phyloP scores from a whole-genome alignment of 176 grass and related monocot genomes.

The Typha latifolia region DNA sequence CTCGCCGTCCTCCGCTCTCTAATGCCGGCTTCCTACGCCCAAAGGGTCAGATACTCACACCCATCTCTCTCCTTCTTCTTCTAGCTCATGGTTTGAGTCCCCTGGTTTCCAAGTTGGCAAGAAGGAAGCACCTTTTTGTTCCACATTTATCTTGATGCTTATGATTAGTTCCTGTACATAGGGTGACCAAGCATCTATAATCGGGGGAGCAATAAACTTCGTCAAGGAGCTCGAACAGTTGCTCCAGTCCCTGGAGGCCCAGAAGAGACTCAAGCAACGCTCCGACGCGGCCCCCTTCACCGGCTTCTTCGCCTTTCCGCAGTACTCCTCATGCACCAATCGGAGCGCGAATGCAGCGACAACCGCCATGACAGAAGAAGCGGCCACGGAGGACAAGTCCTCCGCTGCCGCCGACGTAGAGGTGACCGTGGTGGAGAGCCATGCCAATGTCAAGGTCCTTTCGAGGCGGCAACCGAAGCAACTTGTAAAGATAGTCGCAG shows the following conservation, averaged over 20 bases:
- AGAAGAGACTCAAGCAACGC: slow-evolving; percentile 8
- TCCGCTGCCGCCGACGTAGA: slow-evolving; percentile 15
- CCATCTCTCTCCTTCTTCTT: neutral
- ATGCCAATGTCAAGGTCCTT: slow-evolving; percentile 40
- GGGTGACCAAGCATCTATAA: slow-evolving; percentile 88
- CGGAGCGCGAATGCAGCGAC: neutral
- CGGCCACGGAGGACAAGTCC: neutral
- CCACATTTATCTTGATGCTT: neutral
- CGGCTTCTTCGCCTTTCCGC: slow-evolving; percentile 65
- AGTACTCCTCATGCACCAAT: slow-evolving; percentile 39
- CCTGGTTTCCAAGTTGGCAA: slow-evolving; percentile 14
- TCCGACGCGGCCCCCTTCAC: slow-evolving; percentile 23
- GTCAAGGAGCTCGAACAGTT: slow-evolving; percentile 86
- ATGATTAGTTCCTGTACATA: slow-evolving; percentile 11
- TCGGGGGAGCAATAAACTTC: slow-evolving; percentile 84
- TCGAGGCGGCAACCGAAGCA: slow-evolving; percentile 35
- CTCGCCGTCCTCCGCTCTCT: slow-evolving; percentile 58
- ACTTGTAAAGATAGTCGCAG: slow-evolving; percentile 46
- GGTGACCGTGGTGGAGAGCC: slow-evolving; percentile 48
- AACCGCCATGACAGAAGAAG: neutral
- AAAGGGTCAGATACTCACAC: slow-evolving; percentile 33
- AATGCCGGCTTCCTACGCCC: slow-evolving; percentile 74
- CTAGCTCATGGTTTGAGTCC: slow-evolving; percentile 8
- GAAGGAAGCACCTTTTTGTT: slow-evolving; percentile 18
- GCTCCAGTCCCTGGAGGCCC: slow-evolving; percentile 53